These are phyloP conservation scores for Ascochyta viciae-villosae DNA, from an alignment of 2,329 filamentous ascomycete species.

Conservation along the genomic window DNA sequence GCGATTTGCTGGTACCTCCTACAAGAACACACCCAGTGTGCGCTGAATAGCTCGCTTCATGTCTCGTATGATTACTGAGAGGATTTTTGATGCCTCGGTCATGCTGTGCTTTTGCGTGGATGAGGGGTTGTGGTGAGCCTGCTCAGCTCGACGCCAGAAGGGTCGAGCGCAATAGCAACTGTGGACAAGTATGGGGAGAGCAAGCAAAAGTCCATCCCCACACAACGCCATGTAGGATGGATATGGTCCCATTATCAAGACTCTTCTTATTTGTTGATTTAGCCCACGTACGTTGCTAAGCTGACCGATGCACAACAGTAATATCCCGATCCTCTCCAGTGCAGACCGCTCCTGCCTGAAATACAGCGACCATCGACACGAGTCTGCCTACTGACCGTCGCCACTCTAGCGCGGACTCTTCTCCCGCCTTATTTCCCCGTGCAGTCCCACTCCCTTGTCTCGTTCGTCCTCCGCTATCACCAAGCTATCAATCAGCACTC, in stretches of 20 bases:
- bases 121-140: neutral
- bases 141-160: neutral
- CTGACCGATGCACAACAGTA: conserved; percentile 30
- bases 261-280: neutral
- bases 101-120: neutral
- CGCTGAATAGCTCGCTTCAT: neutral
- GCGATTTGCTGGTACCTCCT: neutral
- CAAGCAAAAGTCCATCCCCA: neutral
- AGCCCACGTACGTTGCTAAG: conserved; percentile 28
- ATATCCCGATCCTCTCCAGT: conserved; percentile 32
- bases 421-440: conserved; percentile 17
- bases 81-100: neutral
- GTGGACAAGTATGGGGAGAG: conserved; percentile 2
- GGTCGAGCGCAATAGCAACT: conserved; percentile 4
- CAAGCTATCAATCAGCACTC: conserved; percentile 1
- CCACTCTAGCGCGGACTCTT: conserved; percentile 2
- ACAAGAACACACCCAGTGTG: neutral
- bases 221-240: neutral
- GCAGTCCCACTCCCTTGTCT: neutral
- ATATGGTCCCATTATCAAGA: neutral
- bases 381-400: conserved; percentile 25
- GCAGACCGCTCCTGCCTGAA: conserved; percentile 28
- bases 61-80: neutral
- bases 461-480: neutral
- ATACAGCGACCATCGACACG: conserved; percentile 23